phyloP scores from a whole-genome alignment of 805 yeast species.

The Cyberlindnera nakhonratchasimensis region DNA sequence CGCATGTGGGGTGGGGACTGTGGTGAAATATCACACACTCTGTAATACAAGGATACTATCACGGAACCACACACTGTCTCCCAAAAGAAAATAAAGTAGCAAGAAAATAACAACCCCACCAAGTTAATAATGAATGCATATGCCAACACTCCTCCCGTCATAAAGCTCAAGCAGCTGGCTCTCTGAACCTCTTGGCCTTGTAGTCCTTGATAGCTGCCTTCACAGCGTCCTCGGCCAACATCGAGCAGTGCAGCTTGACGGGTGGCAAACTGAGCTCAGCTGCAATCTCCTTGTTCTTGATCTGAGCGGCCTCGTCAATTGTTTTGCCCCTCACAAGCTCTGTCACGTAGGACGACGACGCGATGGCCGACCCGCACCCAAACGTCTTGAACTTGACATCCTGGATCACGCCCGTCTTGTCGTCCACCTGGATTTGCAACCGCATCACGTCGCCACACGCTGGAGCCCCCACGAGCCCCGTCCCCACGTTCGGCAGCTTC shows the following conservation, averaged over 20 bases:
- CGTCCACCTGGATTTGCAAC: slow-evolving; percentile 90
- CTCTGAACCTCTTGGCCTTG: slow-evolving; percentile 64
- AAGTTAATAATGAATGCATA: neutral
- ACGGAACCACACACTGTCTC: no score
- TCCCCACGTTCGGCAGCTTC: slow-evolving; percentile 73
- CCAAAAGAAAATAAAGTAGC: neutral
- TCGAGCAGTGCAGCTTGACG: slow-evolving; percentile 94
- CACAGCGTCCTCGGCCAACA: slow-evolving; percentile 99
- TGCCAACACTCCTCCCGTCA: neutral
- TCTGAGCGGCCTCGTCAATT: slow-evolving; percentile 86
- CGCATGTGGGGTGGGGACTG: no score
- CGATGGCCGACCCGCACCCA: slow-evolving; percentile 99
- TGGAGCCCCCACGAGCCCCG: slow-evolving; percentile 98
- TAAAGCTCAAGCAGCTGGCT: slow-evolving; percentile 5
- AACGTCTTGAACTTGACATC: slow-evolving; percentile 97
- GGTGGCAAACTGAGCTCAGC: slow-evolving; percentile 94
- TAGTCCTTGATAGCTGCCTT: slow-evolving; percentile 96
- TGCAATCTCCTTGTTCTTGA: slow-evolving; percentile 93
- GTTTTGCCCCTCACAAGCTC: slow-evolving; percentile 94
- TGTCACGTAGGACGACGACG: slow-evolving; percentile 91
- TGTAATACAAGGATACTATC: no score
- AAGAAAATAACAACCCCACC: neutral
- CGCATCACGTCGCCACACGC: slow-evolving; percentile 99
- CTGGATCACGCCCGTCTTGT: slow-evolving; percentile 82
- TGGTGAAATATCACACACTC: no score